These are phyloP conservation scores for Leccinum pachyderme DNA, from an alignment of 1,284 basidiomycete species.

Conservation along the genomic window DNA sequence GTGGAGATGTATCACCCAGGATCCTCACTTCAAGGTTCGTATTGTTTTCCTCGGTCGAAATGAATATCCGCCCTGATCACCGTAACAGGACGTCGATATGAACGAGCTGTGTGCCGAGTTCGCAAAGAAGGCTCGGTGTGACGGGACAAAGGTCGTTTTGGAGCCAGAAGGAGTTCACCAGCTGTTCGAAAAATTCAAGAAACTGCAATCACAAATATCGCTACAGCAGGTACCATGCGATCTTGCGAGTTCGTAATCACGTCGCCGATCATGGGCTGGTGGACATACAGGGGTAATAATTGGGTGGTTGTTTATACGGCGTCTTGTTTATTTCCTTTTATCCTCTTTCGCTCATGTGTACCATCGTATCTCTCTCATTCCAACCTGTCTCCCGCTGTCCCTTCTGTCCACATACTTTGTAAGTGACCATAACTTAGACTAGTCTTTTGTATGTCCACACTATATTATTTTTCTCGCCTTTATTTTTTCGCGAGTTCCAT, in stretches of 20 bases:
- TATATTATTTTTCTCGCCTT: not conserved
- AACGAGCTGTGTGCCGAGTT: slow-evolving; percentile 75
- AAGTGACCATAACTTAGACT: not conserved
- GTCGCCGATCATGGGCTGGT: not conserved
- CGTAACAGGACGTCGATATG: slow-evolving; percentile 64
- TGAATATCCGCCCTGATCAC: not conserved
- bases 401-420: not conserved
- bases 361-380: not conserved
- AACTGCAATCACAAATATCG: slow-evolving; percentile 9
- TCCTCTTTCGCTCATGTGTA: not conserved
- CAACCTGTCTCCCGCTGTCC: not conserved
- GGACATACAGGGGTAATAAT: not conserved
- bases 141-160: slow-evolving; percentile 75
- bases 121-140: slow-evolving; percentile 73
- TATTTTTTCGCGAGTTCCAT: not conserved
- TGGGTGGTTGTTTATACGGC: slow-evolving; percentile 7
- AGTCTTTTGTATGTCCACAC: not conserved
- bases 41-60: not conserved
- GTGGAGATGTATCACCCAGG: slow-evolving; percentile 69
- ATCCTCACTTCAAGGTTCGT: slow-evolving; percentile 70
- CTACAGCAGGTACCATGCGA: slow-evolving; percentile 8
- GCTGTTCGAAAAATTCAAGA: slow-evolving; percentile 57
- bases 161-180: slow-evolving; percentile 66
- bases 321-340: not conserved
- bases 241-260: slow-evolving; percentile 19